These are phyloP conservation scores for Marasmius tenuissimus DNA, from an alignment of 1,284 basidiomycete genomes.

Conservation along the genomic window DNA sequence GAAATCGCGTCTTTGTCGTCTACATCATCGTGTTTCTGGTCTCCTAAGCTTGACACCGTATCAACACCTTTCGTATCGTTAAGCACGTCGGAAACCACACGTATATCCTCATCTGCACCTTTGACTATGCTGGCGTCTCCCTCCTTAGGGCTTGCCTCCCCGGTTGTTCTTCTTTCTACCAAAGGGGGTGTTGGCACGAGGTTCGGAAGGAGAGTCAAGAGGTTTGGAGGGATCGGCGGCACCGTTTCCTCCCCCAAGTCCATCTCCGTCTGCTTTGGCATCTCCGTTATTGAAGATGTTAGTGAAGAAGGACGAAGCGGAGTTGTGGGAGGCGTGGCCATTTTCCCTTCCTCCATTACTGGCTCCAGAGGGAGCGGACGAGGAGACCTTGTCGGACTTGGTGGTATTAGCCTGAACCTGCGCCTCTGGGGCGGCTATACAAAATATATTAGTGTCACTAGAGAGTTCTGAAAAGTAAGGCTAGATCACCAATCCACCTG, in stretches of 20 bases:
- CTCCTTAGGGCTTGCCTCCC: neutral
- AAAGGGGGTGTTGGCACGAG: neutral
- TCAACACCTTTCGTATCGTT: neutral
- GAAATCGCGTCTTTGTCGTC: neutral
- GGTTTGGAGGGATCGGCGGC: neutral
- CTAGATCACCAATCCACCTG: constrained; percentile 33
- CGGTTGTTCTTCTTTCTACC: neutral
- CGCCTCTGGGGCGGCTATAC: neutral
- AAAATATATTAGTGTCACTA: constrained; percentile 7
- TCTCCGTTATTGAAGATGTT: neutral
- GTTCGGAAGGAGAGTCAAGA: neutral
- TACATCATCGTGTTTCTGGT: neutral
- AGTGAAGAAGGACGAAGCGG: neutral
- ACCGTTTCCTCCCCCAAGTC: neutral
- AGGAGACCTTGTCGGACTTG: neutral
- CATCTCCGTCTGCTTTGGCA: neutral
- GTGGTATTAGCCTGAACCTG: neutral
- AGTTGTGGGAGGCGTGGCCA: neutral
- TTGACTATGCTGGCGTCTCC: neutral
- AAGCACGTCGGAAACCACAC: neutral
- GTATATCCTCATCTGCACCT: neutral
- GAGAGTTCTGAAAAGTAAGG: constrained; percentile 11
- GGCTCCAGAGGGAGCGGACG: neutral
- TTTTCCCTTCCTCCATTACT: neutral
- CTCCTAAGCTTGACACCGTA: neutral